These are phyloP conservation scores for Karstenula rhodostoma DNA, from an alignment of 2,329 filamentous ascomycete species.

Conservation along the genomic window DNA sequence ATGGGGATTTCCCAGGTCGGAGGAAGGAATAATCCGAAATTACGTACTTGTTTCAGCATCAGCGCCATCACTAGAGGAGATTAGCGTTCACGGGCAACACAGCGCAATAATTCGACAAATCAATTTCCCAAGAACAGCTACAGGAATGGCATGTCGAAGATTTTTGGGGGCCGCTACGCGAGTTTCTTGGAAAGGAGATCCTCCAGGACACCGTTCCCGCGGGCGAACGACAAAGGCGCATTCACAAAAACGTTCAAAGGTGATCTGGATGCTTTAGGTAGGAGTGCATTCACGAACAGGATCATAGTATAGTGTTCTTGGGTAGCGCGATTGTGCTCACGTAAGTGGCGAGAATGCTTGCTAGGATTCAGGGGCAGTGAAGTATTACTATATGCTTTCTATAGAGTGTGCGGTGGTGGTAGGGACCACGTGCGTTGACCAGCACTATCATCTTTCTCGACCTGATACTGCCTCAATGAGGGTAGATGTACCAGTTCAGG, in stretches of 20 bases:
- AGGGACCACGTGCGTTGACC: not conserved
- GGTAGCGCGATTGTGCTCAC: not conserved
- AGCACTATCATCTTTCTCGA: too few species aligned
- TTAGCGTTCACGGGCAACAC: slow-evolving; percentile 11
- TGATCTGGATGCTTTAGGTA: slow-evolving; percentile 9
- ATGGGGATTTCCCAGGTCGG: too few species aligned
- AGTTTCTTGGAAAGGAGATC: slow-evolving; percentile 62
- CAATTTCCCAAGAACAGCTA: slow-evolving; percentile 58
- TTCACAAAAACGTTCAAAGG: slow-evolving; percentile 12
- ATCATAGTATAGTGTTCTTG: not conserved
- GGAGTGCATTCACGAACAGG: slow-evolving; percentile 11
- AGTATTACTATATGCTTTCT: not conserved
- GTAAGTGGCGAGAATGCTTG: not conserved
- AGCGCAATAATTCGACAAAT: slow-evolving; percentile 12
- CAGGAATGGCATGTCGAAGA: slow-evolving; percentile 63
- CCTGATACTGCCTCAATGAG: not conserved
- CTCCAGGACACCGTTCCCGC: slow-evolving; percentile 44
- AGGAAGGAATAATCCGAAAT: too few species aligned
- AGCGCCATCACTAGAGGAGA: too few species aligned
- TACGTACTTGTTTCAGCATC: too few species aligned
- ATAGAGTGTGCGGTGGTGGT: not conserved
- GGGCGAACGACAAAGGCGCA: slow-evolving; percentile 16
- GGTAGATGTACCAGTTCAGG: not conserved
- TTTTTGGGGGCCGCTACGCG: slow-evolving; percentile 63
- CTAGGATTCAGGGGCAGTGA: not conserved